phyloP scores from a whole-genome alignment of 2,329 filamentous ascomycete genomes.

The Albophoma yamanashiensis region DNA sequence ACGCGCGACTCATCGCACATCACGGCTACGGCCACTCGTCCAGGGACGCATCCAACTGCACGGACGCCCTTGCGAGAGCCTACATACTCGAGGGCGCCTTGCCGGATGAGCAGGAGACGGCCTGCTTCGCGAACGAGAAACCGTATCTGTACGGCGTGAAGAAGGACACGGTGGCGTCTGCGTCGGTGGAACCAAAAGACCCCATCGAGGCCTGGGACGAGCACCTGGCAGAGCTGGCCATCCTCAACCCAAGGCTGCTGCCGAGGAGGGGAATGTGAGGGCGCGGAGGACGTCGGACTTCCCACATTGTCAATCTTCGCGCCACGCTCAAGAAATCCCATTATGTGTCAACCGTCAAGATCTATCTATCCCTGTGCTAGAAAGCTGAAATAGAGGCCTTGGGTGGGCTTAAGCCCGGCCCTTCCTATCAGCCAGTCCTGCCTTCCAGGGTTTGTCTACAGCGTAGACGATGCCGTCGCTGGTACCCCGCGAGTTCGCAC shows the following conservation, averaged over 20 bases:
- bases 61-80: conserved; percentile 25
- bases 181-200: background rate
- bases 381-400: no score
- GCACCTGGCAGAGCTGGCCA: conserved; percentile 8
- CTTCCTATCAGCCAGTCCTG: no score
- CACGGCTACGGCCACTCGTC: conserved; percentile 39
- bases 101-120: conserved; percentile 29
- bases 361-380: no score
- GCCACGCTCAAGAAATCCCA: no score
- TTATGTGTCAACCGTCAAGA: no score
- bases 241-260: conserved; percentile 5
- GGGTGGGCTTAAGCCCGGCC: no score
- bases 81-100: conserved; percentile 30
- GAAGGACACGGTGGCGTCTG: background rate
- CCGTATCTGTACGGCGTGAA: conserved; percentile 31
- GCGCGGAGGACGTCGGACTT: background rate
- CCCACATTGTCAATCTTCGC: no score
- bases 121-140: conserved; percentile 35
- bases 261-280: background rate
- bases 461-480: no score
- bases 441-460: no score
- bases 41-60: conserved; percentile 33
- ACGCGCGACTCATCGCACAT: conserved; percentile 36
- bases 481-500: no score
- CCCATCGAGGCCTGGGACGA: conserved; percentile 8